Base-by-base conservation (phyloP, 2,329 filamentous ascomycete genomes). In the Ascochyta viciae-villosae region DNA sequence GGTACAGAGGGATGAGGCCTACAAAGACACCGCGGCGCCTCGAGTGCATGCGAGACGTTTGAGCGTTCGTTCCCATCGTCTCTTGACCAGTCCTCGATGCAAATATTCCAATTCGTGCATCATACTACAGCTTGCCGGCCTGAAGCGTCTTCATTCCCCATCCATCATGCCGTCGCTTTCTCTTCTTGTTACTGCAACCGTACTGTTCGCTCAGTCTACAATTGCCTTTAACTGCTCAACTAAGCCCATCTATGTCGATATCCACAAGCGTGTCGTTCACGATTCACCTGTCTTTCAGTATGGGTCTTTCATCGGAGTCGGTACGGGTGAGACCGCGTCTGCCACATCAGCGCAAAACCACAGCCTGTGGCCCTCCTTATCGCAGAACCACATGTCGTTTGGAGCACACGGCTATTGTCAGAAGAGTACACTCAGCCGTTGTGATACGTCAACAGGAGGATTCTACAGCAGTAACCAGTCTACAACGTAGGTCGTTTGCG, bases 261-360 rank as follows among this genome's bases (percentile, higher is more conserved):
- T 80, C 34, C 78, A 80, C 50, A 74, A 73, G 54, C 69, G 78
- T 46, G 73, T 67, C 13, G 77, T 80, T n/a, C 73, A 78, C 46
- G 73, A 74, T 43, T 73, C 73, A 6, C 58, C 65, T 1, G 64
- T 70, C 12, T 75, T 76, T 43, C 77, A 79, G 51, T 80, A 80
- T 69, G 78, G 78, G 43, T 75, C 77, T 2, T 80, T 80, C 65
- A 76, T 79, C 31, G 78, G 78, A 19, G 66, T 78, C 8, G 78
- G 77, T 8, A 67, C 54, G 3, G 53, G 46, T 40, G 52, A 55
- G n/a, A 49, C 52, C 3, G 40, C 45, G 7, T 55, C 52, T 34
- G 52, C 45, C n/a, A 72, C 72, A 7, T 75, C 76, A 22, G 73
- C 76, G 58, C 77, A 80, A 56, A 80, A 80, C 55, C 73, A 79